Evolutionary conservation across 208 protist species (phyloP).

Genomic region (Crithidia brevicula): DNA sequence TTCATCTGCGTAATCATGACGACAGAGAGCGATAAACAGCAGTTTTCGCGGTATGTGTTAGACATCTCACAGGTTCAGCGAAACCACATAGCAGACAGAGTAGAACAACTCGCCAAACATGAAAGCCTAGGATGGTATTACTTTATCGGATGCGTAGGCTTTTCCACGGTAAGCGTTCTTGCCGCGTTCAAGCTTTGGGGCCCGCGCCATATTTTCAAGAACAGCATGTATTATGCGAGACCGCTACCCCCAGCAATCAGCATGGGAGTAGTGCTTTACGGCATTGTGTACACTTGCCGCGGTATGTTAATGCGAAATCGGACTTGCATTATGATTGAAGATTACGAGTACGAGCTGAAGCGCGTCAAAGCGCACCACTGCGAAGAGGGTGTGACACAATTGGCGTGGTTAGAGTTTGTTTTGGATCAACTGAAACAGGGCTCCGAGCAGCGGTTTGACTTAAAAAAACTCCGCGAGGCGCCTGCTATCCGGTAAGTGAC

Average conservation of each 20-base stretch:
- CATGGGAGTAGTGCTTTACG: slow-evolving; percentile 88
- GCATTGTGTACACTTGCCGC: slow-evolving; percentile 83
- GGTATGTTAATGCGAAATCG: slow-evolving; percentile 88
- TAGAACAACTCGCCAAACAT: slow-evolving; percentile 75
- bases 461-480: slow-evolving; percentile 70
- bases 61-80: slow-evolving; percentile 83
- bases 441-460: slow-evolving; percentile 83
- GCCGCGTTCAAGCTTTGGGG: slow-evolving; percentile 84
- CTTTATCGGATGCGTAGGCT: slow-evolving; percentile 75
- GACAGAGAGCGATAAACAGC: slow-evolving; percentile 35
- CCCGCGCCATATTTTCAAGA: slow-evolving; percentile 90
- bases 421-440: slow-evolving; percentile 85
- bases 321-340: slow-evolving; percentile 90
- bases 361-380: slow-evolving; percentile 90
- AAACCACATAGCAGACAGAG: slow-evolving; percentile 66
- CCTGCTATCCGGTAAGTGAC: slow-evolving; percentile 23
- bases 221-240: slow-evolving; percentile 87
- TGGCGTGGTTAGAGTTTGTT: slow-evolving; percentile 92
- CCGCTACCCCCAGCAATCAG: slow-evolving; percentile 87
- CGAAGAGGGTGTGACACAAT: slow-evolving; percentile 82
- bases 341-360: slow-evolving; percentile 93
- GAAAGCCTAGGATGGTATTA: slow-evolving; percentile 80
- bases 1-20: slow-evolving; percentile 36
- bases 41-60: slow-evolving; percentile 76
- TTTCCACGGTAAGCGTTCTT: slow-evolving; percentile 67